Conservation (phyloP, 23 red algal species). For the Agarophyton chilense region DNA sequence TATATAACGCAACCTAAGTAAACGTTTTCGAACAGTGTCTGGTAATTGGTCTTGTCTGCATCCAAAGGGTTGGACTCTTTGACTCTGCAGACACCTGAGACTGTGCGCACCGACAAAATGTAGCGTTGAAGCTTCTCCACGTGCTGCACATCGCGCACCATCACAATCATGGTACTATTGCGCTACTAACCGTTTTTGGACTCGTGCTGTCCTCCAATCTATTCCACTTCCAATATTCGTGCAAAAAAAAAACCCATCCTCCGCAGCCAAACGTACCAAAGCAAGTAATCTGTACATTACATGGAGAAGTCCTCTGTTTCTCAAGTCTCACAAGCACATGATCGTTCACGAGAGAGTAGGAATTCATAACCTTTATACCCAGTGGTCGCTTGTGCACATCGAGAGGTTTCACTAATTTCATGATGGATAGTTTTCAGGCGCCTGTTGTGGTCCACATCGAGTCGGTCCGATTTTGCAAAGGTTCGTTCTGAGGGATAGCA, state of each 20-base stretch:
- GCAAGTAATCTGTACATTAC: no score
- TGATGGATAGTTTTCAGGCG: not conserved
- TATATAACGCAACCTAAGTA: not conserved
- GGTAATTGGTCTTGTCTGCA: not conserved
- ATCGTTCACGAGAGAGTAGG: not conserved
- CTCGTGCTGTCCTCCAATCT: not conserved
- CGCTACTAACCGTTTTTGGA: no score
- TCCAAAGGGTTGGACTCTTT: not conserved
- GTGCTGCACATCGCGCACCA: no score
- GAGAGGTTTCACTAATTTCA: not conserved
- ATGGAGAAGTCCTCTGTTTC: not conserved
- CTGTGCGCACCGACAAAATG: no score
- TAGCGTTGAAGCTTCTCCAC: no score
- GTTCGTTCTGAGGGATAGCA: not conserved
- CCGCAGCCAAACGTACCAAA: no score
- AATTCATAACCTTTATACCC: not conserved
- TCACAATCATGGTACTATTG: not conserved
- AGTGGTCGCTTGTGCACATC: no score
- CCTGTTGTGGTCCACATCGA: not conserved
- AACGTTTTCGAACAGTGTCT: not conserved
- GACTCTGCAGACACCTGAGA: not conserved
- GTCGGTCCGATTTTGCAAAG: not conserved
- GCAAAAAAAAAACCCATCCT: no score
- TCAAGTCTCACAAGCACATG: not conserved
- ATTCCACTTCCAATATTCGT: not conserved